These are phyloP conservation scores for Epithele typhae DNA, from an alignment of 768 basidiomycete species.

Conservation along the genomic window DNA sequence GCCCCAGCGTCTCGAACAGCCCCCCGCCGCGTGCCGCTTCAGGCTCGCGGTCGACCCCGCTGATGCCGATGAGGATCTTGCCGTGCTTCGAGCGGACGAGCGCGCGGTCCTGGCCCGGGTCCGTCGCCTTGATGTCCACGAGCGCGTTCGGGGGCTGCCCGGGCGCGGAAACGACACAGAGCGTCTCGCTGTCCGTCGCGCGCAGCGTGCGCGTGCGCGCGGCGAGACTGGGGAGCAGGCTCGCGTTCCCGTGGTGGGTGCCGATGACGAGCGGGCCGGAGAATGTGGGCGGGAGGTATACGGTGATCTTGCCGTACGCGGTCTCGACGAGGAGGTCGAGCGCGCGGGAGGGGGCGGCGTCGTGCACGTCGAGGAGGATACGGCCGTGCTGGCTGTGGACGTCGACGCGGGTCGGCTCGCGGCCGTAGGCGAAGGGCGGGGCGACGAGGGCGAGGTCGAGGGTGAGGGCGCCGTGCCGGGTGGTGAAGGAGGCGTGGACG, in stretches of 20 bases:
- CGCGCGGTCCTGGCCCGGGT: slow-evolving; percentile 4
- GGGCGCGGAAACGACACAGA: slow-evolving; percentile 11
- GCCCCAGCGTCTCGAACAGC: slow-evolving; percentile 6
- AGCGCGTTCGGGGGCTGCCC: background rate
- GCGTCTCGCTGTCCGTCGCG: slow-evolving; percentile 14
- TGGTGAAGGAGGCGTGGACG: slow-evolving; percentile 21
- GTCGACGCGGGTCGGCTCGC: slow-evolving; percentile 10
- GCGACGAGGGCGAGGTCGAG: slow-evolving; percentile 21
- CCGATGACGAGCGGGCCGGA: slow-evolving; percentile 15
- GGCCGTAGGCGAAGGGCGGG: slow-evolving; percentile 1
- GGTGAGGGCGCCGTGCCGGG: slow-evolving; percentile 19
- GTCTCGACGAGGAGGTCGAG: slow-evolving; percentile 14
- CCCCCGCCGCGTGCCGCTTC: background rate
- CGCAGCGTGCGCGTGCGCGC: slow-evolving; percentile 14
- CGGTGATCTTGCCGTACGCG: slow-evolving; percentile 8
- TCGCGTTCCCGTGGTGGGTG: background rate
- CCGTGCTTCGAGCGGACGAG: slow-evolving; percentile 15
- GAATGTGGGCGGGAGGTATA: slow-evolving; percentile 18
- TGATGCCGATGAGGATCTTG: slow-evolving; percentile 17
- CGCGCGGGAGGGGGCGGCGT: slow-evolving; percentile 5
- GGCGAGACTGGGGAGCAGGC: slow-evolving; percentile 17
- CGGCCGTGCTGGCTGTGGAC: slow-evolving; percentile 17
- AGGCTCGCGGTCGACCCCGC: slow-evolving; percentile 12
- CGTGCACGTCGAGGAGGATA: slow-evolving; percentile 19
- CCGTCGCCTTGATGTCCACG: background rate